Base-by-base conservation (phyloP, 2,329 filamentous ascomycete genomes). In the Neonectria faginata region DNA sequence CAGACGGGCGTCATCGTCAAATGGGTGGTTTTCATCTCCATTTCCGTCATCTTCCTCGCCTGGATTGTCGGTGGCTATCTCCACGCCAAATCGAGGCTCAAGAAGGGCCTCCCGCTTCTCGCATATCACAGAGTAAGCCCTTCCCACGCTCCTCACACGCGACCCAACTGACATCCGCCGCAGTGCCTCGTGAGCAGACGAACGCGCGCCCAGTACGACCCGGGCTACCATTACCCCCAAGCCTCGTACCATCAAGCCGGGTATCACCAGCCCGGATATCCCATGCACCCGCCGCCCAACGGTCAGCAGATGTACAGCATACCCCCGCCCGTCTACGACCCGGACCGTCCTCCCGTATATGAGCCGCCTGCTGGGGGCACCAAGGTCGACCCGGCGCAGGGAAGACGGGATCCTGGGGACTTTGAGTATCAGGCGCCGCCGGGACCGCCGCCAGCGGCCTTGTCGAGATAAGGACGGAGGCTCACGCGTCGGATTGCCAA, bases 21-120 rank as follows among this genome's bases (percentile, higher is more conserved):
- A 78, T 95, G 91, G 87, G 83, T 85, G 51, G 79, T 95, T 64
- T 88, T 94, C 74, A 85, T 86, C 65, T 80, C 82, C 66, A 76
- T 95, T 68, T 81, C 92, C 71, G 63, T 84, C 60, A 60, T 88
- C 64, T 79, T 92, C 73, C 76, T 88, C 57, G 72, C 83, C 45
- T 93, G 89, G 83, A 82, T 94, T 72, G 69, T 92, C 58, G 83
- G 87, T 64, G 91, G 91, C 65, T 91, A 91, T 77, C 79, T 87
- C 51, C 92, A 95, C 78, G 92, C 92, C 50, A 87, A 87, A 76
- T 79, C 80, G 50, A 85, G 92, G 51, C 82, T 94, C 68, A 83
- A 81, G 65, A 90, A 89, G 76, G 91, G 91, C 1, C 81, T 89
- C 41, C 81, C 83, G 18, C 90, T 92, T 16, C 79, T 94, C 39